Evolutionary conservation across 345 rosid species (phyloP).

Genomic region (Euclidium syriacum): DNA sequence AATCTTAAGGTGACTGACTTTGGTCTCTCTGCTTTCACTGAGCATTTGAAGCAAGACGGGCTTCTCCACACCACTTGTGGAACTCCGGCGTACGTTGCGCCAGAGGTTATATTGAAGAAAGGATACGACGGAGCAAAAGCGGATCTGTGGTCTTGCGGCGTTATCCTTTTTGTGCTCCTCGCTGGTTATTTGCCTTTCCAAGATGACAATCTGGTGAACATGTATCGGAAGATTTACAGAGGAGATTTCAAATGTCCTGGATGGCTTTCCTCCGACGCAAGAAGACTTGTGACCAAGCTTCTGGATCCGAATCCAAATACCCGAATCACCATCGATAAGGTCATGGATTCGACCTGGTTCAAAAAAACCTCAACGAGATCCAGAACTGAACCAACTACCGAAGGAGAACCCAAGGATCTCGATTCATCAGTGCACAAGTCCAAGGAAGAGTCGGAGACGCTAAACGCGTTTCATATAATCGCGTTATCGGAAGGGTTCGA

Average conservation of each 20-base stretch:
- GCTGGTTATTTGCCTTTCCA: conserved; percentile 90
- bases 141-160: conserved; percentile 96
- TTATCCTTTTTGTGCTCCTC: conserved; percentile 73
- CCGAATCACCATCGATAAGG: conserved; percentile 47
- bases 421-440: conserved; percentile 17
- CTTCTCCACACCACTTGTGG: conserved; percentile 83
- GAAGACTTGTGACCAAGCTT: conserved; percentile 68
- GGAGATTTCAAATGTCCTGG: conserved; percentile 95
- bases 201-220: conserved; percentile 67
- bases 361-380: conserved; percentile 43
- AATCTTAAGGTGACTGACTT: conserved; percentile 81
- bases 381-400: conserved; percentile 23
- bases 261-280: conserved; percentile 76
- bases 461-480: conserved; percentile 87
- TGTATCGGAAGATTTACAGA: conserved; percentile 78
- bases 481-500: conserved; percentile 85
- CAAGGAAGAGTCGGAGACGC: conserved; percentile 46
- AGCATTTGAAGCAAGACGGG: conserved; percentile 75
- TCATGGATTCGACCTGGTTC: conserved; percentile 78
- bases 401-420: conserved; percentile 25
- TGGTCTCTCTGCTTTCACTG: conserved; percentile 77
- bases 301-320: conserved; percentile 78
- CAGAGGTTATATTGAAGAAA: conserved; percentile 76
- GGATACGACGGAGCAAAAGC: conserved; percentile 94
- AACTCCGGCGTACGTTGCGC: conserved; percentile 89